Evolutionary conservation across 352 stramenopile species (phyloP).

Genomic region (Plasmopara halstedii): DNA sequence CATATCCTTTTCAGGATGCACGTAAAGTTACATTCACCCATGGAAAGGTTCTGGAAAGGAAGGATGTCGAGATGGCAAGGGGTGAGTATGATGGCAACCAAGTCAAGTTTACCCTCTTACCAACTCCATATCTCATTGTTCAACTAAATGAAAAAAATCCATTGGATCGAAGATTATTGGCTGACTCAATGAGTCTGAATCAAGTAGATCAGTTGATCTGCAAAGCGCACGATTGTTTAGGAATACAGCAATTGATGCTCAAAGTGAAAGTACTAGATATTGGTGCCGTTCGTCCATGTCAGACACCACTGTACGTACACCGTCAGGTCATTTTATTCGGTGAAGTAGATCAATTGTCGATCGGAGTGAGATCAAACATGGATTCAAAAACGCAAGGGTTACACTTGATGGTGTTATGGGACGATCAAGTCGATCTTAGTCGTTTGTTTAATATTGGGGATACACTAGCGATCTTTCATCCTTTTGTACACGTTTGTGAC

Average conservation of each 20-base stretch:
- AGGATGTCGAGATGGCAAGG: conserved; percentile 13
- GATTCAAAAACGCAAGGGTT: conserved; percentile 15
- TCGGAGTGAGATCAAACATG: too few species aligned
- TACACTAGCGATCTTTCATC: conserved; percentile 48
- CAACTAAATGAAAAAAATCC: conserved; percentile 16
- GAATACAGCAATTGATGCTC: conserved; percentile 29
- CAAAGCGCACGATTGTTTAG: conserved; percentile 9
- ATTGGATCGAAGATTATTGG: conserved; percentile 20
- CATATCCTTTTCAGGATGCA: conserved; percentile 34
- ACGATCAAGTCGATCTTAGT: conserved; percentile 62
- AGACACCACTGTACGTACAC: conserved; percentile 44
- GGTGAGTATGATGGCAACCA: neutral
- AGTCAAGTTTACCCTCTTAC: conserved; percentile 25
- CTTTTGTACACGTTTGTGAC: conserved; percentile 48
- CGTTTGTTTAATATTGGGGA: conserved; percentile 50
- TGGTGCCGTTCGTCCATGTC: conserved; percentile 51
- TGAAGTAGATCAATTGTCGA: conserved; percentile 24
- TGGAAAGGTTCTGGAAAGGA: conserved; percentile 49
- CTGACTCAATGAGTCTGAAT: conserved; percentile 17
- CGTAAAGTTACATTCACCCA: conserved; percentile 45
- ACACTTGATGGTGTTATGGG: conserved; percentile 57
- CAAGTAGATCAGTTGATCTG: conserved; percentile 21
- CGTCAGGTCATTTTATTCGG: conserved; percentile 58
- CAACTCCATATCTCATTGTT: conserved; percentile 32
- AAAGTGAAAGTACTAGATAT: conserved; percentile 55